Evolutionary conservation across 2,329 filamentous ascomycete species (phyloP).

Genomic region (Elsinoe batatas): DNA sequence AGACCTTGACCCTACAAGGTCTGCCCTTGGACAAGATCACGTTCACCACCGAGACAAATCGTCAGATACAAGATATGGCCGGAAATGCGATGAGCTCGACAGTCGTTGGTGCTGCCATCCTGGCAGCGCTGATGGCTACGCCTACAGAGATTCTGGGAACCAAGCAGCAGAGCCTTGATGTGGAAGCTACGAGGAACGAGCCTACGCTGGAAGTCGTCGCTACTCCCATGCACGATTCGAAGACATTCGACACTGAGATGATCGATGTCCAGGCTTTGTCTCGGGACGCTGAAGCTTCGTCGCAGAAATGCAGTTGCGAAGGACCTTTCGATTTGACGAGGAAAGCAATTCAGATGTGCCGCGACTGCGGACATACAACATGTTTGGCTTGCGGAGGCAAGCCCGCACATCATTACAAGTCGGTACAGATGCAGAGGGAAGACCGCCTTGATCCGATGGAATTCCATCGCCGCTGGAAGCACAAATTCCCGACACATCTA

Average conservation of each 20-base stretch:
- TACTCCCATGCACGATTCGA: not conserved
- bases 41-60: conserved; percentile 50
- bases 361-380: conserved; percentile 44
- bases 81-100: conserved; percentile 74
- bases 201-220: not conserved
- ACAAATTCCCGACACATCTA: conserved; percentile 34
- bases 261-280: not conserved
- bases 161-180: not conserved
- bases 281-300: conserved; percentile 5
- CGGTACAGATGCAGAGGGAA: conserved; percentile 8
- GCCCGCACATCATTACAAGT: conserved; percentile 39
- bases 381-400: conserved; percentile 47
- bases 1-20: conserved; percentile 58
- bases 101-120: conserved; percentile 54
- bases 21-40: conserved; percentile 53
- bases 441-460: conserved; percentile 31
- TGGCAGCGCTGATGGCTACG: conserved; percentile 47
- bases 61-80: conserved; percentile 57
- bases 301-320: conserved; percentile 48
- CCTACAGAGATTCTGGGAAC: not conserved
- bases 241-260: not conserved
- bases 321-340: conserved; percentile 32
- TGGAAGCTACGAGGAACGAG: not conserved
- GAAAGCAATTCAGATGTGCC: conserved; percentile 38
- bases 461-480: conserved; percentile 37